phyloP scores from a whole-genome alignment of 306 rosid genomes.

The Quercus suber region DNA sequence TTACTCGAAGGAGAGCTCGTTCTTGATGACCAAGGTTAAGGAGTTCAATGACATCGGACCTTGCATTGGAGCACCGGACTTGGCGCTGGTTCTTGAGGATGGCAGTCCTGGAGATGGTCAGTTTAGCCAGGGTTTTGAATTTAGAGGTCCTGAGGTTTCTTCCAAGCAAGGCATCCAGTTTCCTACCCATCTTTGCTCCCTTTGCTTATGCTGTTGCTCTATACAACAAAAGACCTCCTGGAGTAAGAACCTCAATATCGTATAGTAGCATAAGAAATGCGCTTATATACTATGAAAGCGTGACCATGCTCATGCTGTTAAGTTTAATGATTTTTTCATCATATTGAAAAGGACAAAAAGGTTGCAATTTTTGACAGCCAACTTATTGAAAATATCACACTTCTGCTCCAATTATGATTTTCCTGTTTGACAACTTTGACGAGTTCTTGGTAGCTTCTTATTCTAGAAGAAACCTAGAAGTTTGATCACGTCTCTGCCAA shows the following conservation, averaged over 20 bases:
- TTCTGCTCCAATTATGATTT: background rate
- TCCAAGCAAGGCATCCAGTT: constrained; percentile 39
- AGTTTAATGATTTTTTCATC: background rate
- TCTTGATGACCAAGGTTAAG: constrained; percentile 57
- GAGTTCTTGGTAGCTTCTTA: background rate
- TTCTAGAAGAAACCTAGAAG: background rate
- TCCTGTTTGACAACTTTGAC: background rate
- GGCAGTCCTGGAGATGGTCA: constrained; percentile 48
- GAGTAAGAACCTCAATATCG: background rate
- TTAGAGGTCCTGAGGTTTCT: constrained; percentile 49
- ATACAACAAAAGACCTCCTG: background rate
- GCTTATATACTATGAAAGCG: background rate
- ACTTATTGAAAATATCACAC: background rate
- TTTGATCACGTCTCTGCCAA: background rate
- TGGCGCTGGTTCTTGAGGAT: constrained; percentile 56
- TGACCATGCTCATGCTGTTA: background rate
- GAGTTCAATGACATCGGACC: constrained; percentile 53
- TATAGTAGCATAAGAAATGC: background rate
- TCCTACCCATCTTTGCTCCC: constrained; percentile 45
- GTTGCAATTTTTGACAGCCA: background rate
- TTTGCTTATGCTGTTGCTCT: background rate
- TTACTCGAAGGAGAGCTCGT: constrained; percentile 61
- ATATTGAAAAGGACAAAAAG: background rate
- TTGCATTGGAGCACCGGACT: constrained; percentile 39
- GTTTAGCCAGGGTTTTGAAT: constrained; percentile 33